phyloP scores from a whole-genome alignment of 805 yeast genomes.

The Candida krabiensis region DNA sequence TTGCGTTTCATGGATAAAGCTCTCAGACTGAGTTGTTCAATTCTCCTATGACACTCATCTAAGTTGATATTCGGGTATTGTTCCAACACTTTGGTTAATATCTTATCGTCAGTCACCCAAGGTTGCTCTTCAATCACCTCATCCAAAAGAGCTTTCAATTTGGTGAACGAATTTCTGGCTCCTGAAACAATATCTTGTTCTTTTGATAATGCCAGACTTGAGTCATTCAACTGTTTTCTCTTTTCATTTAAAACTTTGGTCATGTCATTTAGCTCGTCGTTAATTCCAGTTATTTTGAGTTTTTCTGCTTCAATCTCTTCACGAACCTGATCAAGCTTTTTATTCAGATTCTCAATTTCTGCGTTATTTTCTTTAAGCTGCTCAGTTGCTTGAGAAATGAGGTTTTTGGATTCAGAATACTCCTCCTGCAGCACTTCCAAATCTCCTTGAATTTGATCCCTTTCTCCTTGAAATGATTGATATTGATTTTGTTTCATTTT shows the following conservation, averaged over 20 bases:
- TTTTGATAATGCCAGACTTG: conserved; percentile 51
- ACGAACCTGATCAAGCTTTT: conserved; percentile 28
- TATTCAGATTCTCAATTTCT: conserved; percentile 30
- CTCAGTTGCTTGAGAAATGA: conserved; percentile 37
- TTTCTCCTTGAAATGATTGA: conserved; percentile 66
- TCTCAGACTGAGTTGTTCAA: conserved; percentile 54
- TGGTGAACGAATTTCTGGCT: conserved; percentile 27
- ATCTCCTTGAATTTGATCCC: conserved; percentile 67
- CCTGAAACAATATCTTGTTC: conserved; percentile 51
- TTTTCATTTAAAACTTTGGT: conserved; percentile 44
- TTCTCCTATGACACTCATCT: conserved; percentile 59
- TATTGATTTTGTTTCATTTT: conserved; percentile 50
- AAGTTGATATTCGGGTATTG: conserved; percentile 65
- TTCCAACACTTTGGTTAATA: conserved; percentile 54
- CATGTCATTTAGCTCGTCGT: conserved; percentile 73
- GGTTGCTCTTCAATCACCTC: conserved; percentile 53
- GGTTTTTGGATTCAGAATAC: conserved; percentile 34
- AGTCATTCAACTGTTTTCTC: conserved; percentile 44
- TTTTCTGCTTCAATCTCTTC: conserved; percentile 52
- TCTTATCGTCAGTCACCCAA: conserved; percentile 72
- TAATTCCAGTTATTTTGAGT: conserved; percentile 60
- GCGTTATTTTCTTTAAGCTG: conserved; percentile 25
- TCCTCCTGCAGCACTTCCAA: conserved; percentile 44
- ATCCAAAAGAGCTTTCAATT: conserved; percentile 40
- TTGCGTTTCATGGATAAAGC: conserved; percentile 72